Base-by-base conservation (phyloP, 441 rosid species). In the Arabidopsis lyrata region DNA sequence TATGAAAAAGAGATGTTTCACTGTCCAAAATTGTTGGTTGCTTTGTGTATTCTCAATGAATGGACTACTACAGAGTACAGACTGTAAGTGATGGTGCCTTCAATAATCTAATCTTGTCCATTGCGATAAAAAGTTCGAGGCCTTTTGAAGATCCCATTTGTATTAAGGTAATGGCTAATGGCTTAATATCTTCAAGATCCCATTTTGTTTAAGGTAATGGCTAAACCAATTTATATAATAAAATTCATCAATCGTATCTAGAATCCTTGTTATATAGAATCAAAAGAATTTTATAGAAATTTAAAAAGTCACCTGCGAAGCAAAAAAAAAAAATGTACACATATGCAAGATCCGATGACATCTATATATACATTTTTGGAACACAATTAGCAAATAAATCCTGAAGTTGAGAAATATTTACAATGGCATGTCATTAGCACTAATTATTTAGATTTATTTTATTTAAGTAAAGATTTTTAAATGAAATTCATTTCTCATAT, bases 1-100 rank as follows among this genome's bases (percentile, higher is more conserved):
- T 42, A 62, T 53, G 69, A 22, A 41, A 60, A 20, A 29, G 39
- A 75, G 11, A 74, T 52, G 55, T 59, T 65, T 56, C 53, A 56
- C 35, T 64, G 31, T 68, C 36, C 14, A 24, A 10, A 1, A 27
- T 14, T 45, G 16, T 32, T 14, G 45, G 16, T 32, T 20, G 56
- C 42, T 41, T 54, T 72, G 36, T 42, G 29, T 34, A 34, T 54
- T 65, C 29, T 57, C 45, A 58, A 9, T 31, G 18, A 55, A 20
- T 73, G 39, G 59, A 47, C 58, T 57, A 29, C 31, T 29, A 4
- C 4, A n/a, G n/a, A n/a, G n/a, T 29, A 57, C 55, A 72, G 59
- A 15, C 52, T 56, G 32, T 45, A 36, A 55, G 14, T 47, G 32
- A 63, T n/a, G 22, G 49, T 52, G 55, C 22, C 10, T 39, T 22